These are phyloP conservation scores for Aspergillus pseudotamarii DNA, from an alignment of 2,329 filamentous ascomycete species.

Conservation along the genomic window DNA sequence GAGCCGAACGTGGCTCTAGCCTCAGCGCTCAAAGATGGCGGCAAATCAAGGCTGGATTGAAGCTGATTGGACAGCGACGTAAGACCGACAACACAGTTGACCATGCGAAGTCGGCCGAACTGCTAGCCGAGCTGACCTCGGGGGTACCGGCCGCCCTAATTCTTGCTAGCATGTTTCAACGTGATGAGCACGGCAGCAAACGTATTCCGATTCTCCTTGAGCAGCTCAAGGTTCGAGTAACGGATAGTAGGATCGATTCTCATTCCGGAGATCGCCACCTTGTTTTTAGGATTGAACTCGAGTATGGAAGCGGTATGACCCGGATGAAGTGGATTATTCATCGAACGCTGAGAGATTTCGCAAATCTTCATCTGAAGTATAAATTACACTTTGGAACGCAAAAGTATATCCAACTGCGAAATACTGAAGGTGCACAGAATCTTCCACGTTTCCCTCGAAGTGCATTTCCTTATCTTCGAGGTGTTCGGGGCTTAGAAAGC, in stretches of 20 bases:
- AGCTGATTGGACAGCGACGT: conserved; percentile 73
- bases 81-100: conserved; percentile 85
- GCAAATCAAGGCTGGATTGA: conserved; percentile 87
- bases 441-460: conserved; percentile 88
- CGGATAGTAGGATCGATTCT: conserved; percentile 72
- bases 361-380: conserved; percentile 91
- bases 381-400: conserved; percentile 83
- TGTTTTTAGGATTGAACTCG: conserved; percentile 86
- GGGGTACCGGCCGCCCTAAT: conserved; percentile 92
- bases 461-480: conserved; percentile 85
- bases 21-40: conserved; percentile 83
- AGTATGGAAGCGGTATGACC: conserved; percentile 93
- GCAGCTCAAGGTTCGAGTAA: conserved; percentile 86
- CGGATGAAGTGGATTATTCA: conserved; percentile 96
- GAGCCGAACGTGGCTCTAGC: conserved; percentile 68
- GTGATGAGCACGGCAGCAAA: conserved; percentile 93
- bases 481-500: conserved; percentile 76
- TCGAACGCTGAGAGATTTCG: conserved; percentile 83
- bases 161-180: conserved; percentile 94
- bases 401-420: conserved; percentile 72
- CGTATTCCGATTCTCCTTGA: conserved; percentile 93
- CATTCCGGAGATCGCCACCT: conserved; percentile 69
- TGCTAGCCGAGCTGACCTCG: conserved; percentile 92
- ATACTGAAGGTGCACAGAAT: conserved; percentile 71
- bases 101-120: conserved; percentile 90